Evolutionary conservation across 345 rosid species (phyloP), one percentile per base, ranked within the genome.

Genomic region (Erucastrum elatum): DNA sequence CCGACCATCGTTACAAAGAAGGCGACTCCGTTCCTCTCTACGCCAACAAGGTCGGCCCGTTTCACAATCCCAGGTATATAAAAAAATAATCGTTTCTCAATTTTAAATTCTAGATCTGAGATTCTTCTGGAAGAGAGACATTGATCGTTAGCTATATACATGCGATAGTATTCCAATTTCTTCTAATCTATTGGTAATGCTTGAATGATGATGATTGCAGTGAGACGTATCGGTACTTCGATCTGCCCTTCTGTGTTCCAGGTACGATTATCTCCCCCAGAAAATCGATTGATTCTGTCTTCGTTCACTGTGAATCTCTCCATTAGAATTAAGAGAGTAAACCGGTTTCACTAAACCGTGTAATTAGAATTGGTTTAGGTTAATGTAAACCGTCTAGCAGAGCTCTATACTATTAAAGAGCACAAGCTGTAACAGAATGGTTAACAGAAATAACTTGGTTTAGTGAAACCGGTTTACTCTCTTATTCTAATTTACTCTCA

Each of bases 221-320:
- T 77, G 91, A 92, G 85, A 92, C 97, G 10, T 92, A 90, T 84
- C 90, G 94, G 35, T 90, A 90, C 75, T 92, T 89, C 29, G 92
- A 92, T 83, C 90, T 92, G 17, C 98, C 93, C 11, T 91, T 88
- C 82, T 91, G 98, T 61, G 64, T 85, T 21, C 87, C 89, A 86
- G 92, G 93, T 93, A 21, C 21, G 21, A 21, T 21, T 21, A 21
- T 21, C 21, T 21, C 21, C 21, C 21, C 21, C 21, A 21, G 21
- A 21, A 21, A 21, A 21, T 21, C 21, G 21, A 21, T 21, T 21
- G 21, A 21, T 21, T 21, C 21, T 21, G 21, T 21, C 21, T 21
- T 21, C 21, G 21, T 21, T 21, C 21, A 21, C 21, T 21, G 21
- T 21, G 21, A 21, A 21, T 21, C 21, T 21, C 21, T 21, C 21